Percentiles rank a stretch among this genome's conserved stretches.
Conservation (phyloP, 768 basidiomycete species). For the Suillus brevipes region DNA sequence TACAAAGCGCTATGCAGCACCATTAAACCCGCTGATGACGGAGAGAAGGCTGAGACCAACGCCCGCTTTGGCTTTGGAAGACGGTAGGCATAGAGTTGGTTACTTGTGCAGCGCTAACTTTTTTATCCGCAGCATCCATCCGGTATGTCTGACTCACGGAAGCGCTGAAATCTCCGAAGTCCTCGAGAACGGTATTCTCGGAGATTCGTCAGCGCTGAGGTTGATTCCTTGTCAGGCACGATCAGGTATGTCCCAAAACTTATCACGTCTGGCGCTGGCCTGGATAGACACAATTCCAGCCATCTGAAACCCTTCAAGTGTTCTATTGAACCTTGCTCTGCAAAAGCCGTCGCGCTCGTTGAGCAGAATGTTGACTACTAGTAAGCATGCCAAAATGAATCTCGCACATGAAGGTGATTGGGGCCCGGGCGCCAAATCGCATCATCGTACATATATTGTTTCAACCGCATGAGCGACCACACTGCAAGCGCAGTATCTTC, state of each 20-base stretch:
- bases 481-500: not conserved
- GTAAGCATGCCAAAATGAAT: not conserved
- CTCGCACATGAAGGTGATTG: not conserved
- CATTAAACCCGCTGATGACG: no score
- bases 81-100: not conserved
- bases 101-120: not conserved
- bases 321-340: not conserved
- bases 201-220: no score
- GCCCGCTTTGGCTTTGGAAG: not conserved
- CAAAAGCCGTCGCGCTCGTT: not conserved
- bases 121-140: not conserved
- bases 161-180: not conserved
- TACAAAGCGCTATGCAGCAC: no score
- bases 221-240: not conserved
- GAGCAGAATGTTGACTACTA: not conserved
- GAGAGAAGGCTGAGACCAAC: no score
- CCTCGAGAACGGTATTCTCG: not conserved
- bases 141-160: not conserved
- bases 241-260: not conserved
- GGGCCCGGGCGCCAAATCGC: not conserved
- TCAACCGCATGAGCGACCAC: no score
- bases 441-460: not conserved
- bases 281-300: not conserved
- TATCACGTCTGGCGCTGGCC: not conserved
- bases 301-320: not conserved